Evolutionary conservation across 2,329 filamentous ascomycete species (phyloP).

Genomic region (Plectosphaerella cucumerina): DNA sequence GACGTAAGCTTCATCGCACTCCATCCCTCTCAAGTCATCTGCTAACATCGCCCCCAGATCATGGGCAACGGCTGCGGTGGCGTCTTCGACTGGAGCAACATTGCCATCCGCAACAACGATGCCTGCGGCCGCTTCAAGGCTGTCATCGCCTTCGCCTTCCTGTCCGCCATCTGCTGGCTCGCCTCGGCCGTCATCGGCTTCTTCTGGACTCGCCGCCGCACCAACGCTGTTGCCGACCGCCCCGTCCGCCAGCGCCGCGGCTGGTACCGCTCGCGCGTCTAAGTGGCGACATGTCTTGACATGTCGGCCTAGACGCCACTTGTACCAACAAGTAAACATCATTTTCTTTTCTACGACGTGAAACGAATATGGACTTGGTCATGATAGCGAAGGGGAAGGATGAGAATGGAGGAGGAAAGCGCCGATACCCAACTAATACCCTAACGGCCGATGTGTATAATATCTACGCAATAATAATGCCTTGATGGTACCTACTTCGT

Average conservation of each 20-base stretch:
- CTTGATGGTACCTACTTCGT: not conserved
- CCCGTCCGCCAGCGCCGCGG: slow-evolving; percentile 25
- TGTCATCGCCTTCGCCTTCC: slow-evolving; percentile 66
- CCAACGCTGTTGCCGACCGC: slow-evolving; percentile 22
- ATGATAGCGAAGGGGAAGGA: not conserved
- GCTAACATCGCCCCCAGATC: slow-evolving; percentile 20
- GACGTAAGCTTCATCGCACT: slow-evolving; percentile 49
- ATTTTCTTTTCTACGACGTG: not conserved
- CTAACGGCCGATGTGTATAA: not conserved
- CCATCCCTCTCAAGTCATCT: not conserved
- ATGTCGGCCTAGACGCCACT: not conserved
- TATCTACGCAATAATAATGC: not conserved
- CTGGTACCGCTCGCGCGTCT: slow-evolving; percentile 41
- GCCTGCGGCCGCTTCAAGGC: slow-evolving; percentile 68
- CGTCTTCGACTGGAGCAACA: slow-evolving; percentile 56
- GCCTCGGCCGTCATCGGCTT: slow-evolving; percentile 55
- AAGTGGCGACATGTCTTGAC: slow-evolving; percentile 11
- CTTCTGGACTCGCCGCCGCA: slow-evolving; percentile 44
- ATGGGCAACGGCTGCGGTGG: slow-evolving; percentile 47
- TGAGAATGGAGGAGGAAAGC: not conserved
- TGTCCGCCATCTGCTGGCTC: slow-evolving; percentile 69
- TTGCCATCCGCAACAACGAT: slow-evolving; percentile 41
- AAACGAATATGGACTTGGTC: not conserved
- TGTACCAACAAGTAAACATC: not conserved
- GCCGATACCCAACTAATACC: slow-evolving; percentile 1